phyloP scores from a whole-genome alignment of 2,329 filamentous ascomycete species.

The Venturia carpophila region DNA sequence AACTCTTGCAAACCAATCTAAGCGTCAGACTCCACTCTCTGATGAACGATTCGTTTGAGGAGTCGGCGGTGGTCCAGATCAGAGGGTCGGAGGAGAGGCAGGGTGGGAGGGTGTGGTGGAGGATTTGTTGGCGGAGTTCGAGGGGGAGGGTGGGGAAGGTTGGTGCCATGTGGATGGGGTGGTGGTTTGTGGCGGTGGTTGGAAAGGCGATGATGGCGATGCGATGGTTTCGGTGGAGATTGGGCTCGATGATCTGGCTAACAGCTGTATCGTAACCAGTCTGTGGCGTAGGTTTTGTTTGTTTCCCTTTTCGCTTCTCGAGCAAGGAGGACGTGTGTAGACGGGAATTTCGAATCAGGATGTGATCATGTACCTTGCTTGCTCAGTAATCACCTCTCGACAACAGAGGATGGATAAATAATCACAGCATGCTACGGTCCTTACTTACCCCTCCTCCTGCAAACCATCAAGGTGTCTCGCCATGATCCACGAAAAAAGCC shows the following conservation, averaged over 20 bases:
- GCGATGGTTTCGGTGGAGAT: background rate
- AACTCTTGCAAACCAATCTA: background rate
- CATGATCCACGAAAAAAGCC: background rate
- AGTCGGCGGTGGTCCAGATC: background rate
- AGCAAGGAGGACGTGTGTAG: background rate
- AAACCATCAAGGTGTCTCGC: background rate
- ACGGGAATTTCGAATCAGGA: background rate
- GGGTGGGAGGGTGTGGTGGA: background rate
- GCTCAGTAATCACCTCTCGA: background rate
- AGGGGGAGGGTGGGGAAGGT: background rate
- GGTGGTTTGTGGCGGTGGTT: background rate
- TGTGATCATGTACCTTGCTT: no score
- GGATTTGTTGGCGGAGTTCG: background rate
- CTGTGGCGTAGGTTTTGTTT: no score
- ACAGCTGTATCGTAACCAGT: no score
- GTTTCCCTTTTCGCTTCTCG: background rate
- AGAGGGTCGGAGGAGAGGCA: background rate
- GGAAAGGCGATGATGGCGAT: background rate
- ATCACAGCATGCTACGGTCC: background rate
- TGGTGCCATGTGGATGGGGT: background rate
- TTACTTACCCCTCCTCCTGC: background rate
- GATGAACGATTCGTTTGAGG: background rate
- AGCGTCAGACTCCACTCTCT: background rate
- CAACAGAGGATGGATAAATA: background rate
- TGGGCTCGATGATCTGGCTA: no score